Conservation (phyloP, 2,329 filamentous ascomycete genomes). For the Fusarium tupiense region DNA sequence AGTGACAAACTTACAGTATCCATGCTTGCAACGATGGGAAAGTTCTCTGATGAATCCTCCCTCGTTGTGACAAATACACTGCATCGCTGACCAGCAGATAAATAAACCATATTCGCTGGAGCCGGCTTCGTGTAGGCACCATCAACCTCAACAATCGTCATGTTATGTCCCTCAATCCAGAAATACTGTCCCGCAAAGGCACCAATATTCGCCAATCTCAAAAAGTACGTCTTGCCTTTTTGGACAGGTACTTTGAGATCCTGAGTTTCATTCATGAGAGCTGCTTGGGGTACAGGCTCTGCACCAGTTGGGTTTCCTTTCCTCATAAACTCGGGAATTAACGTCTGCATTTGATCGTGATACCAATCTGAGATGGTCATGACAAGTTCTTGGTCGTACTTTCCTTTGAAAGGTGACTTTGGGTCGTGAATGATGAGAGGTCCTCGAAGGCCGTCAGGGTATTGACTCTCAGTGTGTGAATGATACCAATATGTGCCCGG, state of each 20-base stretch:
- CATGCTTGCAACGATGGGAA: constrained; percentile 75
- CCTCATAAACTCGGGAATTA: constrained; percentile 60
- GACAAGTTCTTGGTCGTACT: constrained; percentile 71
- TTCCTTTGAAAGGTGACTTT: constrained; percentile 62
- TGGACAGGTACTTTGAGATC: constrained; percentile 67
- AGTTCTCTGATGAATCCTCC: constrained; percentile 69
- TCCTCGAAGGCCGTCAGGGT: constrained; percentile 75
- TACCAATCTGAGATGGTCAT: constrained; percentile 80
- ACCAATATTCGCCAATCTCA: constrained; percentile 68
- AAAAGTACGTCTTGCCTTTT: constrained; percentile 66
- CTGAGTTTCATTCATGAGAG: constrained; percentile 76
- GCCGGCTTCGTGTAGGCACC: constrained; percentile 72
- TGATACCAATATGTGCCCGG: constrained; percentile 85
- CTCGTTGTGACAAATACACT: constrained; percentile 71
- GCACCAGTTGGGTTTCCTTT: constrained; percentile 66
- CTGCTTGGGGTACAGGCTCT: constrained; percentile 73
- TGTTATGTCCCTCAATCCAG: constrained; percentile 73
- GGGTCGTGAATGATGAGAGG: constrained; percentile 73
- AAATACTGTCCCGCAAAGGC: constrained; percentile 75
- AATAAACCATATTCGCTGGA: constrained; percentile 70
- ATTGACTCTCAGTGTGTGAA: constrained; percentile 73
- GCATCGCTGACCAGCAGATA: constrained; percentile 74
- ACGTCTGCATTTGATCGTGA: constrained; percentile 63
- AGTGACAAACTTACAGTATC: constrained; percentile 61
- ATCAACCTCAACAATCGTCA: constrained; percentile 78